Evolutionary conservation across 257 asterid genomes (phyloP), one percentile per base, ranked within the genome.

Genomic region (Lavandula angustifolia): DNA sequence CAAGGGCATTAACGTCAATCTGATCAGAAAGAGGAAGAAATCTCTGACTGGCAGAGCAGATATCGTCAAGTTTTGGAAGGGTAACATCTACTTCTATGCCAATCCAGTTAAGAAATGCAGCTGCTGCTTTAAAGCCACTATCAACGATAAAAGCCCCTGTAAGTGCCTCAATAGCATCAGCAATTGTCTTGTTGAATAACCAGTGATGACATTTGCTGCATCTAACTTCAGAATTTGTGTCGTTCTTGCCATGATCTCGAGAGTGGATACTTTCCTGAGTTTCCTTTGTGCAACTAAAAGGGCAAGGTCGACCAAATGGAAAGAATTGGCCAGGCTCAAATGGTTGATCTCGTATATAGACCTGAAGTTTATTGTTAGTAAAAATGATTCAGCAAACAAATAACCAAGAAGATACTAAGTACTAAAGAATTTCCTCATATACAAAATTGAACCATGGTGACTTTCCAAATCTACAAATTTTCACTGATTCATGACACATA

Each of bases 91-190:
- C 85, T 52, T 76, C 67, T 75, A 94, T 82, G 66, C 95, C 97
- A 68, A 94, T 48, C 97, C 99, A 94, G 62, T 75, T 81, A 29
- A 94, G 97, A 78, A 94, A 94, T 51, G 94, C 88, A 37, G 79
- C 73, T 56, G 97, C 99, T 49, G 83, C 97, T 78, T 78, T 83
- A 72, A 94, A 90, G 72, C 99, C 99, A 59, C 92, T 74, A 59
- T 94, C 97, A 59, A 90, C 89, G 51, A 94, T 56, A 74, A 94
- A 94, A 57, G 95, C 99, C 64, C 96, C 96, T 72, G 80, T 60
- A 74, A 94, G 97, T 67, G 96, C 96, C 82, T 94, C 99, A 57
- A 94, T 82, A 78, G 79, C 87, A 74, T 94, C 97, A 54, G 99
- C 87, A 60, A 94, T 76, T 71, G 95, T 88, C 84, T 94, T 94